These are phyloP conservation scores for Colletotrichum orbiculare DNA, from an alignment of 2,329 filamentous ascomycete genomes.

Conservation along the genomic window DNA sequence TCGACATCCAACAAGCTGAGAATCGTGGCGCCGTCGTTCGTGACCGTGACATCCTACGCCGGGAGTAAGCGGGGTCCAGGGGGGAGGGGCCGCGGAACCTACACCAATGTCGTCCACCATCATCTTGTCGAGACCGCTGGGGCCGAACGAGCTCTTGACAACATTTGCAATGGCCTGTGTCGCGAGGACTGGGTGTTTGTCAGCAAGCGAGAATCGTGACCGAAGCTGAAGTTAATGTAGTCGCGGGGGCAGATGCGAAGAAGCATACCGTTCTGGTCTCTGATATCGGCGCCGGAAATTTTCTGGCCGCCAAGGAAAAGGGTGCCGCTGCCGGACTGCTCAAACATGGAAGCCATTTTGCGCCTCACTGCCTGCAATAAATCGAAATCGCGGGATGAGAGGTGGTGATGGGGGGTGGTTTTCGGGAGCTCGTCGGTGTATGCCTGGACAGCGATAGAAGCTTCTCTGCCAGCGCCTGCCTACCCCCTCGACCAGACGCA, in stretches of 20 bases:
- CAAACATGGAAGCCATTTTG: slow-evolving; percentile 92
- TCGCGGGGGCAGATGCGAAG: slow-evolving; percentile 13
- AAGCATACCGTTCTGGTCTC: slow-evolving; percentile 88
- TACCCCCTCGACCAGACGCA: slow-evolving; percentile 30
- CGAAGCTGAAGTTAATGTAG: slow-evolving; percentile 18
- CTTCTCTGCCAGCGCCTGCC: slow-evolving; percentile 37
- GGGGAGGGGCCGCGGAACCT: slow-evolving; percentile 49
- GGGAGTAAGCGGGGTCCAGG: slow-evolving; percentile 39
- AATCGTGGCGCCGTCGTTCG: slow-evolving; percentile 98
- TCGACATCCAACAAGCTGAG: slow-evolving; percentile 95
- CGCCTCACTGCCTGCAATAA: slow-evolving; percentile 30
- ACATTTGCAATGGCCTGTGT: slow-evolving; percentile 99
- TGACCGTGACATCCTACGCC: slow-evolving; percentile 91
- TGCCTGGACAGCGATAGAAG: slow-evolving; percentile 38
- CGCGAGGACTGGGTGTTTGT: slow-evolving; percentile 75
- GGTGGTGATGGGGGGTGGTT: slow-evolving; percentile 26
- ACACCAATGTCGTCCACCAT: slow-evolving; percentile 99
- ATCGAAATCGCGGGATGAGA: slow-evolving; percentile 28
- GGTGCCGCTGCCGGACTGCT: slow-evolving; percentile 94
- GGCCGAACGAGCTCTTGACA: slow-evolving; percentile 98
- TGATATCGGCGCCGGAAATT: slow-evolving; percentile 95
- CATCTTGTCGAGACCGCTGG: slow-evolving; percentile 98
- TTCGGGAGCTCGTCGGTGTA: slow-evolving; percentile 33
- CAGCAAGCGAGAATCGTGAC: slow-evolving; percentile 38
- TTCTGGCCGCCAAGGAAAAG: slow-evolving; percentile 97